Evolutionary conservation across 306 rosid species (phyloP), one percentile per base, ranked within the genome.

Genomic region (Geum urbanum): DNA sequence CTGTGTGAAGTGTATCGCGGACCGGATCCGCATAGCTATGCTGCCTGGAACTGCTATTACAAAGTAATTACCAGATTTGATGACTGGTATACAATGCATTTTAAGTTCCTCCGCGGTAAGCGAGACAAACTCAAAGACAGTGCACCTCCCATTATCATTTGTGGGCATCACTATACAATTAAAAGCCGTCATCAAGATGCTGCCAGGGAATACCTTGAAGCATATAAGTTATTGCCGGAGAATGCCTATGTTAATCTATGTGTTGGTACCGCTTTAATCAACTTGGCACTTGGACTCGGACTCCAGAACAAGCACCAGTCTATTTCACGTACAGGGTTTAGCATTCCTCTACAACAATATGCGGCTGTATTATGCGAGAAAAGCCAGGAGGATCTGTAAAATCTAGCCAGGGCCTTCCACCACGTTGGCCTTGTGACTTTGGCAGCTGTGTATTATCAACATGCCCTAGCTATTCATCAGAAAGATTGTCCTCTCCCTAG

Each of bases 41-140:
- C 96, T 40, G 90, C 96, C 79, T 94, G 96, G 98, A 94, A 94
- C 76, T 94, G 97, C 87, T 92, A 92, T 77, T 85, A 88, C 88
- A 90, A 87, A 88, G 98, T 94, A 70, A 87, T 84, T 69, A 87
- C 63, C 66, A 92, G 96, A 78, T 80, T 90, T 81, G 95, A 87
- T 80, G 87, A 82, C 75, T 91, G 94, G 22, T 89, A 88, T 77
- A 73, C 96, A 3, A 87, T 87, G 72, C 90, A 90, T 72, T 75
- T 47, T 79, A 92, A 92, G 79, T 83, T 92, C 80, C 24, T 88
- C 39, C 95, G 84, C 41, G 24, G 32, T 44, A 92, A 79, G 84
- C 84, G 83, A 76, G 86, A 78, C 66, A 87, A 92, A 52, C 80
- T 79, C 63, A 66, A 56, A 53, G 97, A 92, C 71, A 85, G 85